Percentiles rank a stretch among this genome's conserved stretches.
These are phyloP conservation scores for Thinopyrum elongatum DNA, from an alignment of 176 grass and related monocot species.

Conservation along the genomic window DNA sequence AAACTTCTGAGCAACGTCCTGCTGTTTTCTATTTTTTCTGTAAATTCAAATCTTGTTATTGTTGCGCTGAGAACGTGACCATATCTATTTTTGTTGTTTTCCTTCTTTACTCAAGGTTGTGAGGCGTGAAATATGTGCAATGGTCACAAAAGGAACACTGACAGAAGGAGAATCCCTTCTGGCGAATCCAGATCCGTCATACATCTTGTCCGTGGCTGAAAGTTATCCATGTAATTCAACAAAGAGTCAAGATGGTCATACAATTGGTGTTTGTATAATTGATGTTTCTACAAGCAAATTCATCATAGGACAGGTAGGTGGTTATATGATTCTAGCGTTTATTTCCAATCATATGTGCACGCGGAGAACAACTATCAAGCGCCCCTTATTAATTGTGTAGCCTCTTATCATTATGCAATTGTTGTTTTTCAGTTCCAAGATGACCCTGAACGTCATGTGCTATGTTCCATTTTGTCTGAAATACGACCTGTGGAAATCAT, in stretches of 20 bases:
- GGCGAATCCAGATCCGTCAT: conserved; percentile 79
- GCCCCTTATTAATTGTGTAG: not conserved
- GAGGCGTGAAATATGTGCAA: conserved; percentile 94
- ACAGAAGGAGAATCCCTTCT: conserved; percentile 80
- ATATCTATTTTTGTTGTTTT: conserved; percentile 18
- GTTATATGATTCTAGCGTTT: conserved; percentile 2
- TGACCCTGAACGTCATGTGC: conserved; percentile 65
- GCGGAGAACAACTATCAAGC: conserved; percentile 9
- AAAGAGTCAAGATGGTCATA: conserved; percentile 37
- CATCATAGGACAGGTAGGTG: conserved; percentile 84
- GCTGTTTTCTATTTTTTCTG: conserved; percentile 6
- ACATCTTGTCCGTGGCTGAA: conserved; percentile 83
- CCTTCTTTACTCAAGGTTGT: conserved; percentile 76
- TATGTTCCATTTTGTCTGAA: conserved; percentile 89
- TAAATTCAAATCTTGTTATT: not conserved
- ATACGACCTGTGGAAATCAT: conserved; percentile 91
- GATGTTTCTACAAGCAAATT: conserved; percentile 99
- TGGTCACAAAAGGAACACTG: conserved; percentile 91
- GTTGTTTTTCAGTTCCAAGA: conserved; percentile 78
- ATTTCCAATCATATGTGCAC: conserved; percentile 24
- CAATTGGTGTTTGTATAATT: conserved; percentile 81
- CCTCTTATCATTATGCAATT: conserved; percentile 26
- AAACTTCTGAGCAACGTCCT: not conserved
- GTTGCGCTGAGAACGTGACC: not conserved
- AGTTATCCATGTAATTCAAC: conserved; percentile 44